Percentiles rank a stretch among this genome's conserved stretches.
Conservation (phyloP, 257 asterid species). For the Jasminum sambac region DNA sequence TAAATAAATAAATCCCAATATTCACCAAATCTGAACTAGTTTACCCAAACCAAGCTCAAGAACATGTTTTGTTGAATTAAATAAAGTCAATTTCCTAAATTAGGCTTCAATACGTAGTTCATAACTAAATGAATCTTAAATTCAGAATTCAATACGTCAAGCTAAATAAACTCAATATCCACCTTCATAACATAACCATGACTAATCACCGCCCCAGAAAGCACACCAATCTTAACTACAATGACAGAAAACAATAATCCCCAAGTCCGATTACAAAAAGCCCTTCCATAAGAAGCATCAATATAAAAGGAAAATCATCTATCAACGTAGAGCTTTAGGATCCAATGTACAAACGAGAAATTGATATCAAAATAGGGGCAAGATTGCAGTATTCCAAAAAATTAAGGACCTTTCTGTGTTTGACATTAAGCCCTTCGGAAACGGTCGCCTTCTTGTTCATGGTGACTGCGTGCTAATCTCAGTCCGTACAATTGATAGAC, state of each 20-base stretch:
- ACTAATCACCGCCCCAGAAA: constrained; percentile 14
- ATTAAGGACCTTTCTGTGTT: constrained; percentile 75
- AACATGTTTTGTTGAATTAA: constrained; percentile 15
- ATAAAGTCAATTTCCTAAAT: constrained; percentile 4
- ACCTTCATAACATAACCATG: constrained; percentile 1
- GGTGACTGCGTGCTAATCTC: constrained; percentile 23
- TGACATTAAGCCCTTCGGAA: constrained; percentile 92
- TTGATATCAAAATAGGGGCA: constrained; percentile 7
- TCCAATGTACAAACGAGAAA: constrained; percentile 15
- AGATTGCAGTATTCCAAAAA: constrained; percentile 12
- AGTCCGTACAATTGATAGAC: constrained; percentile 27
- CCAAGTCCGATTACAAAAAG: not conserved
- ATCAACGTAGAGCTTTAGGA: constrained; percentile 18
- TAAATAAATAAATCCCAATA: not conserved
- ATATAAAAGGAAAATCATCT: constrained; percentile 13
- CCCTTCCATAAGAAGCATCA: constrained; percentile 3
- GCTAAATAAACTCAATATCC: not conserved
- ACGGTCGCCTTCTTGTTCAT: constrained; percentile 97
- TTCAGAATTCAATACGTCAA: not conserved
- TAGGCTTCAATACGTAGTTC: not conserved
- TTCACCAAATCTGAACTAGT: constrained; percentile 29
- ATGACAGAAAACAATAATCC: not conserved
- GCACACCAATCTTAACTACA: not conserved
- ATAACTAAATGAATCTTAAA: not conserved
- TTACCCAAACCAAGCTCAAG: constrained; percentile 7